Evolutionary conservation across 148 eudicot species (phyloP).

Genomic region (Oxyria digyna): DNA sequence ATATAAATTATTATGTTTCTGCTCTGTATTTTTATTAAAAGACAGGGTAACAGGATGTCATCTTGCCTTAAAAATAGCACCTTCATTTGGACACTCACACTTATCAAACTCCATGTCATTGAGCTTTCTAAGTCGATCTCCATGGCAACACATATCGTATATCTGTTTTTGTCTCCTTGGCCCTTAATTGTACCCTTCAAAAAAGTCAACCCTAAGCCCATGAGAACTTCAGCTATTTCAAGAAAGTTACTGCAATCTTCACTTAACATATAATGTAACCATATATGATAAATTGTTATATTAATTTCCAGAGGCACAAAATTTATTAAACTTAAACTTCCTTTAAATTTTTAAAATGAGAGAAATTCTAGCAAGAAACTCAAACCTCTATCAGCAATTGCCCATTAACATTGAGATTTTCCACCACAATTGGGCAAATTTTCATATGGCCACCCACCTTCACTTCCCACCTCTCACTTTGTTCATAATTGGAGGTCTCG

Average conservation of each 20-base stretch:
- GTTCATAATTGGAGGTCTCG: slow-evolving; percentile 38
- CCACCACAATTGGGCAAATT: slow-evolving; percentile 63
- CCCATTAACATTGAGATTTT: slow-evolving; percentile 54
- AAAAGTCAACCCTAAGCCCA: slow-evolving; percentile 57
- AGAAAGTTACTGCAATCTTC: slow-evolving; percentile 52
- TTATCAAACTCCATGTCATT: no score
- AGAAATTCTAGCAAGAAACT: neutral
- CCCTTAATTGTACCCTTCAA: slow-evolving; percentile 58
- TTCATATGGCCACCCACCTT: slow-evolving; percentile 65
- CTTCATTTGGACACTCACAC: no score
- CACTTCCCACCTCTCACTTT: slow-evolving; percentile 87
- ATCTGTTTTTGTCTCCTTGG: slow-evolving; percentile 51
- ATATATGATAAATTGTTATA: neutral
- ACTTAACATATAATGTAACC: slow-evolving; percentile 42
- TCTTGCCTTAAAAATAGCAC: no score
- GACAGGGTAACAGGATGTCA: no score
- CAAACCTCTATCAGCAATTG: slow-evolving; percentile 70
- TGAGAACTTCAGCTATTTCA: slow-evolving; percentile 57
- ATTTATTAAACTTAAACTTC: neutral
- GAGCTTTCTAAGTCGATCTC: no score
- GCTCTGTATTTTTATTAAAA: no score
- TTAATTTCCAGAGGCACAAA: neutral
- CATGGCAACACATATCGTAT: slow-evolving; percentile 66
- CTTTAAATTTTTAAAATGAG: neutral
- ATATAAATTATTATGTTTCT: no score